Percentiles rank a stretch among this genome's conserved stretches.
Conservation (phyloP, 345 rosid genomes). For the Euphorbia pulcherrima region DNA sequence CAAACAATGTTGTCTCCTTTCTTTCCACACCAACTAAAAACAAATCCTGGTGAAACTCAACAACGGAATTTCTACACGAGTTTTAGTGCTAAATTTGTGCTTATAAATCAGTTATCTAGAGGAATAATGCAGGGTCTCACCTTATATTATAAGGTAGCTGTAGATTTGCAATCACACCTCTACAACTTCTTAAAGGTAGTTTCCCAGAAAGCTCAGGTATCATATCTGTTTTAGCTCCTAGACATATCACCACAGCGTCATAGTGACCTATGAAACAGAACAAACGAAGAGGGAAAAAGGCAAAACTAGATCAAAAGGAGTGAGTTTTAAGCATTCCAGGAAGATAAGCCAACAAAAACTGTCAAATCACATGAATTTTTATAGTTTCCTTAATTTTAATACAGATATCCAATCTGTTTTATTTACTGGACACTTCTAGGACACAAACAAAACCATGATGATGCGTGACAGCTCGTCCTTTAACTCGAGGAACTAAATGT, state of each 20-base stretch:
- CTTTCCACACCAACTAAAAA: background rate
- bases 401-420: background rate
- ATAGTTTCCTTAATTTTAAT: background rate
- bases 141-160: conserved; percentile 44
- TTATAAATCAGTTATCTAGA: background rate
- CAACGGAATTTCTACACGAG: background rate
- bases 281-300: background rate
- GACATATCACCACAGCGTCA: conserved; percentile 72
- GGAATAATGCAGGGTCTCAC: conserved; percentile 29
- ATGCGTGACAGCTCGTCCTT: background rate
- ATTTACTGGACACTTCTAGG: background rate
- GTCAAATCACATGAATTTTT: background rate
- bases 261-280: conserved; percentile 46
- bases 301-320: background rate
- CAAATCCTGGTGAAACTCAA: background rate
- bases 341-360: background rate
- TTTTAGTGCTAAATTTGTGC: background rate
- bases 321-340: background rate
- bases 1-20: background rate
- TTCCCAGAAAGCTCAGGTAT: conserved; percentile 70
- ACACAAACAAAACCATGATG: background rate
- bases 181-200: conserved; percentile 84
- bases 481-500: background rate
- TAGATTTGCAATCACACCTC: conserved; percentile 74
- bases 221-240: conserved; percentile 74